Evolutionary conservation across 768 basidiomycete species (phyloP).

Genomic region (Boletellus ananas): DNA sequence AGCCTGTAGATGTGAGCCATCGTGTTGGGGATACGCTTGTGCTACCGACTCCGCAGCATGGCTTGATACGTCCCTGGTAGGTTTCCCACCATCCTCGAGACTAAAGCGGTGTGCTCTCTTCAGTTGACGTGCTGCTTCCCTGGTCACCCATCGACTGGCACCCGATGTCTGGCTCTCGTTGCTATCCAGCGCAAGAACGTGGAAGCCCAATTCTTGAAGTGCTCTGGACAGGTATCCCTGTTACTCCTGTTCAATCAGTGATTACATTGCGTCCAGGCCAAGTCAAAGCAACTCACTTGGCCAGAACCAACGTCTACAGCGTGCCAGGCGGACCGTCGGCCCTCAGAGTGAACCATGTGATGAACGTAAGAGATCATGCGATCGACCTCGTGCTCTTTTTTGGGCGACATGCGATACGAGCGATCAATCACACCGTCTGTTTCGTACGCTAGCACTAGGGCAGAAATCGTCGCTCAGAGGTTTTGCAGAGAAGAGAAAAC

Average conservation of each 20-base stretch:
- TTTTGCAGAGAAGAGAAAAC: not conserved
- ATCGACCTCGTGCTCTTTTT: conserved; percentile 69
- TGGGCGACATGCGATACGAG: conserved; percentile 62
- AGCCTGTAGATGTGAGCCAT: conserved; percentile 2
- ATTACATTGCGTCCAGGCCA: not conserved
- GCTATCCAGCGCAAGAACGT: conserved; percentile 66
- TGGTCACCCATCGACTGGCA: conserved; percentile 43
- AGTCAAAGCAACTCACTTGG: conserved; percentile 40
- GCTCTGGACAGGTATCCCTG: conserved; percentile 64
- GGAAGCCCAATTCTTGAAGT: conserved; percentile 34
- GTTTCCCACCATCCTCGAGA: not conserved
- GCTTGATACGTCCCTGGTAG: not conserved
- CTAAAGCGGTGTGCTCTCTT: conserved; percentile 11
- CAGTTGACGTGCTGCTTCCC: conserved; percentile 17
- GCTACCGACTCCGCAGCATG: not conserved
- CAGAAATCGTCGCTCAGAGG: not conserved
- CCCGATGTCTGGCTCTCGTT: conserved; percentile 57
- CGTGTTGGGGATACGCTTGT: not conserved
- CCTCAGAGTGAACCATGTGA: conserved; percentile 29
- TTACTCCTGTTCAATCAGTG: not conserved
- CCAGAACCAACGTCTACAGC: conserved; percentile 75
- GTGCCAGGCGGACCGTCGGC: conserved; percentile 31
- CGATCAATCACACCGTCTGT: conserved; percentile 4
- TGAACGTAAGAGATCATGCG: conserved; percentile 58
- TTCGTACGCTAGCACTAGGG: conserved; percentile 7